Base-by-base conservation (phyloP, 208 protist genomes). In the Leptomonas pyrrhocoris region DNA sequence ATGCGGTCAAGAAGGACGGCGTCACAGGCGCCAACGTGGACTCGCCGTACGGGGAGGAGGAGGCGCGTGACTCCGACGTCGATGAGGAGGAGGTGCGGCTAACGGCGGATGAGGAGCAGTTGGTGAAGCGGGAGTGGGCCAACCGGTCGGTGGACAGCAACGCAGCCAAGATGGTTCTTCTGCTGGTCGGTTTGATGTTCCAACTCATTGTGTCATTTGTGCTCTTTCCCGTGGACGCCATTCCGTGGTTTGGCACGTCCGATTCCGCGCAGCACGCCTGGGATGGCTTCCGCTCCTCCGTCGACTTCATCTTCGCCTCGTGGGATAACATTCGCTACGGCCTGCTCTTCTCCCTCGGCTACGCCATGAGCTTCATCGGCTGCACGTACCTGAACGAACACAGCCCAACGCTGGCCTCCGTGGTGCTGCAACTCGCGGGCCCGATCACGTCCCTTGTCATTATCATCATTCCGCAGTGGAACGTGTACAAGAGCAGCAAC, bases 381-480 rank as follows among this genome's bases (percentile, higher is more conserved):
- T 93, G 85, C 69, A 83, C 81, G 23, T 95, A 86, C 79, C 80
- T 95, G 23, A 95, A 93, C 69, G 86, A 94, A 66, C 79, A 90
- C 70, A 92, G 85, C 54, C 87, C 90, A 13, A 93, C 88, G 21
- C 81, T 95, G 46, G 87, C 85, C 34, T 95, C 90, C 2, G 86
- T 95, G 16, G 87, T 95, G 43, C 60, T 92, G 53, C 90, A 95
- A 65, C 77, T 95, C 11, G 87, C 88, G 1, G 85, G 80, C 1
- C 90, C 90, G 19, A 74, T 95, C 63, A 93, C 90, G 7, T 85
- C 87, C 8, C 61, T 95, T 28, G 48, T 89, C 45, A 79, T 95
- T 50, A 77, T 95, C 34, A 85, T 92, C 58, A 71, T 90, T 34
- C 90, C 90, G 27, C 46, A 77, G 57, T 95, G 90, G 88, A 92